Evolutionary conservation across 2,329 filamentous ascomycete species (phyloP), one percentile per base, ranked within the genome.

Genomic region (Cladosporium oxysporum): DNA sequence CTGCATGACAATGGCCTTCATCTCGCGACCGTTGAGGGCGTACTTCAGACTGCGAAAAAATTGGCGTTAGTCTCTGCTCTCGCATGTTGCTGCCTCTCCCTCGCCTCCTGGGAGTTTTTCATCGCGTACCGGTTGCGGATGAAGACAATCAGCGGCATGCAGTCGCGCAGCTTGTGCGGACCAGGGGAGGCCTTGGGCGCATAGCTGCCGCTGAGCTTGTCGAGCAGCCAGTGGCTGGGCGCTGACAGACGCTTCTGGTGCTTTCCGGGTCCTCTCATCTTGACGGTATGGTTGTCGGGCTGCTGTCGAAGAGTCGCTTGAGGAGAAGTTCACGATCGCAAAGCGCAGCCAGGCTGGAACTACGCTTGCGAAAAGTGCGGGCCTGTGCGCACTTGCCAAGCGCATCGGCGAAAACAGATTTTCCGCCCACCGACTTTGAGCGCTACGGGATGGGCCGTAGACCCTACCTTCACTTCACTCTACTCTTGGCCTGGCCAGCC

Each of bases 201-300:
- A 80, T 89, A 84, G 75, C 82, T 80, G 79, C 95, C 95, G 83
- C 93, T 97, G 82, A 99, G 89, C 86, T 99, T 99, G 92, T 99
- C 95, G 83, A 99, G 88, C 82, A 99, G 92, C 95, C 95, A 99
- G 91, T 98, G 95, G 83, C 91, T 96, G 81, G 95, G 95, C 82
- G 95, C 95, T 85, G 91, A 95, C 82, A 98, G 89, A 88, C 95
- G 93, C 93, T 99, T 98, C 86, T 98, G 94, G 87, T 99, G 95
- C 91, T 75, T 75, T 72, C 75, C 74, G 68, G 75, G 87, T 86
- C 87, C 87, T 81, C 87, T 84, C 87, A 89, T 89, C 77, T 80
- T 88, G 76, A 76, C 80, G 79, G 77, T 79, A 29, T 57, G 50
- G 50, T 73, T 73, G 77, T 70, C 69, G 61, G 69, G 69, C 44